phyloP scores from a whole-genome alignment of 345 rosid genomes.

The Lumnitzera littorea region DNA sequence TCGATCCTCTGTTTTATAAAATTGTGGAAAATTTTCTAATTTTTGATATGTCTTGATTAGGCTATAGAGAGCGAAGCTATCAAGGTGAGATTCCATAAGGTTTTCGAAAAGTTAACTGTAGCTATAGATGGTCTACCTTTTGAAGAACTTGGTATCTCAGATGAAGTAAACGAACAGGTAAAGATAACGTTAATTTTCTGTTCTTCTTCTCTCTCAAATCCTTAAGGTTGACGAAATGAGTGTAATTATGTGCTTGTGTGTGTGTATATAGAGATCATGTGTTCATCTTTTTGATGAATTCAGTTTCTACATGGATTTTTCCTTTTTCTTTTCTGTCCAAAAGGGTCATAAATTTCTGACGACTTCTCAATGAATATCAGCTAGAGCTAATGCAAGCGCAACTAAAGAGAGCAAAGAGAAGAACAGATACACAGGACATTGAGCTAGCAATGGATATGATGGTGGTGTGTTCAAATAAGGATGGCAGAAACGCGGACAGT shows the following conservation, averaged over 20 bases:
- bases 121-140: constrained; percentile 36
- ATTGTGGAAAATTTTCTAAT: neutral
- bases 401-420: constrained; percentile 44
- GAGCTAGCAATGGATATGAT: constrained; percentile 79
- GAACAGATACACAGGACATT: constrained; percentile 77
- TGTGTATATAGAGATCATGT: neutral
- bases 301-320: neutral
- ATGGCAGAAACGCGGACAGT: constrained; percentile 53
- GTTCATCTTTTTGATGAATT: neutral
- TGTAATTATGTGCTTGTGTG: too few relatives aligned
- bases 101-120: constrained; percentile 35
- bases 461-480: constrained; percentile 55
- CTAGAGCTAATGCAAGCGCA: constrained; percentile 42
- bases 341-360: too few relatives aligned
- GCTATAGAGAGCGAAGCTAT: constrained; percentile 55
- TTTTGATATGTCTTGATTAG: constrained; percentile 16
- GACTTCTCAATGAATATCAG: constrained; percentile 16
- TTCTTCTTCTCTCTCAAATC: neutral
- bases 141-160: constrained; percentile 46
- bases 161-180: constrained; percentile 60
- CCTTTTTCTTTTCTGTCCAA: too few relatives aligned
- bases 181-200: neutral
- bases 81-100: constrained; percentile 36
- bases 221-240: too few relatives aligned
- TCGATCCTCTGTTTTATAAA: neutral